Conservation (phyloP, 2,329 filamentous ascomycete genomes). For the Elsinoe ampelina region DNA sequence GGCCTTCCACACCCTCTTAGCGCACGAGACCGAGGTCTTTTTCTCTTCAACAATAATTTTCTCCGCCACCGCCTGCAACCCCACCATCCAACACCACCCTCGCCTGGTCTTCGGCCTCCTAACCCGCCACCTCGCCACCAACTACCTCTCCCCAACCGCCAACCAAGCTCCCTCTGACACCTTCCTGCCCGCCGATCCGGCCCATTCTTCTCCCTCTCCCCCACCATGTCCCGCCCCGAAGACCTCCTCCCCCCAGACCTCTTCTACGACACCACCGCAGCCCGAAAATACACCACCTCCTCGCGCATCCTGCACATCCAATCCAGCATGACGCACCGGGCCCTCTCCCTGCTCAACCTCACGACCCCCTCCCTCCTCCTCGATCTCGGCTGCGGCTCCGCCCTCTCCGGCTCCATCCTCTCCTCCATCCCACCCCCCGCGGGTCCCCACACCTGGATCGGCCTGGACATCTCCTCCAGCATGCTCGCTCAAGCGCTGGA, state of each 20-base stretch:
- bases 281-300: constrained; percentile 93
- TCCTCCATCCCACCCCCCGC: constrained; percentile 59
- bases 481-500: constrained; percentile 96
- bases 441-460: constrained; percentile 89
- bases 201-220: constrained; percentile 15
- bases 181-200: not conserved
- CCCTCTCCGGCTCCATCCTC: constrained; percentile 87
- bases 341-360: constrained; percentile 82
- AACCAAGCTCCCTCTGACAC: not conserved
- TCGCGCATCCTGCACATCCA: constrained; percentile 95
- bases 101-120: not conserved
- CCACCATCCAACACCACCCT: not conserved
- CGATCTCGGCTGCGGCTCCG: constrained; percentile 92
- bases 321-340: constrained; percentile 85
- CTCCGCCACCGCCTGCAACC: not conserved
- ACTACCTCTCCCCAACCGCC: not conserved
- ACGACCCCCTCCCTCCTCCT: constrained; percentile 74
- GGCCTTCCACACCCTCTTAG: not conserved
- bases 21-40: not conserved
- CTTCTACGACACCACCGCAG: constrained; percentile 93
- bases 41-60: not conserved
- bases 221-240: constrained; percentile 89
- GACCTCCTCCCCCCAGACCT: constrained; percentile 91
- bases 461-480: constrained; percentile 88
- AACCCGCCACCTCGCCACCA: not conserved